These are phyloP conservation scores for Aspergillus hortae DNA, from an alignment of 2,329 filamentous ascomycete genomes.

Conservation along the genomic window DNA sequence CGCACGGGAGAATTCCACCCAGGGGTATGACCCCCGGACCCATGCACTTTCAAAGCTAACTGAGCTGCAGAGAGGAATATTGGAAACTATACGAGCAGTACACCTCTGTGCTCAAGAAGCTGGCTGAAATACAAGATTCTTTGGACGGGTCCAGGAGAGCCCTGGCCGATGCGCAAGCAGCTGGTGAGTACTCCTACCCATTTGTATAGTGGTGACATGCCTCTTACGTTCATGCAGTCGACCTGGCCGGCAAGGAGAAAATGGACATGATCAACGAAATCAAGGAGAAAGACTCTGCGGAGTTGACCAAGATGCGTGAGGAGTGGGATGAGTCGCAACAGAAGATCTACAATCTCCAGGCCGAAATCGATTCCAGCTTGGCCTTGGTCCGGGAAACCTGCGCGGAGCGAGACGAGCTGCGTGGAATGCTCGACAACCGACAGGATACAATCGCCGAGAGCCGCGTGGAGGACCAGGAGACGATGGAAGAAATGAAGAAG, in stretches of 20 bases:
- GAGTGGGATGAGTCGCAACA: constrained; percentile 33
- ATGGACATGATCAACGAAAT: constrained; percentile 35
- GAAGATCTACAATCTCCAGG: constrained; percentile 35
- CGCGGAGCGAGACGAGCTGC: constrained; percentile 38
- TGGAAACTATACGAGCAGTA: constrained; percentile 42
- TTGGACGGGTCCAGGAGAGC: constrained; percentile 33
- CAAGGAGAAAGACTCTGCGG: constrained; percentile 32
- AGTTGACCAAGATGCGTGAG: constrained; percentile 31
- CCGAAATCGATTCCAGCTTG: constrained; percentile 38
- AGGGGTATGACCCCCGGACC: constrained; percentile 27
- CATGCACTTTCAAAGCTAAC: constrained; percentile 11
- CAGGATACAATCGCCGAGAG: constrained; percentile 37
- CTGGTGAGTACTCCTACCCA: constrained; percentile 26
- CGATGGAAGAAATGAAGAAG: constrained; percentile 40
- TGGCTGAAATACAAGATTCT: constrained; percentile 36
- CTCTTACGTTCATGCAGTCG: constrained; percentile 27
- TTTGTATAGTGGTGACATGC: not conserved
- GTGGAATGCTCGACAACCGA: constrained; percentile 36
- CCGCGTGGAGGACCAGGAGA: constrained; percentile 38
- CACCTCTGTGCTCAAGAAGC: constrained; percentile 32
- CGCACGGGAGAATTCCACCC: constrained; percentile 32
- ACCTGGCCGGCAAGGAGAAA: constrained; percentile 36
- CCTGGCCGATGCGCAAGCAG: constrained; percentile 34
- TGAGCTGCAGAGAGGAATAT: constrained; percentile 33
- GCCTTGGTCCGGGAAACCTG: constrained; percentile 36